Evolutionary conservation across 768 basidiomycete genomes (phyloP).

Genomic region (Podaxis pistillaris): DNA sequence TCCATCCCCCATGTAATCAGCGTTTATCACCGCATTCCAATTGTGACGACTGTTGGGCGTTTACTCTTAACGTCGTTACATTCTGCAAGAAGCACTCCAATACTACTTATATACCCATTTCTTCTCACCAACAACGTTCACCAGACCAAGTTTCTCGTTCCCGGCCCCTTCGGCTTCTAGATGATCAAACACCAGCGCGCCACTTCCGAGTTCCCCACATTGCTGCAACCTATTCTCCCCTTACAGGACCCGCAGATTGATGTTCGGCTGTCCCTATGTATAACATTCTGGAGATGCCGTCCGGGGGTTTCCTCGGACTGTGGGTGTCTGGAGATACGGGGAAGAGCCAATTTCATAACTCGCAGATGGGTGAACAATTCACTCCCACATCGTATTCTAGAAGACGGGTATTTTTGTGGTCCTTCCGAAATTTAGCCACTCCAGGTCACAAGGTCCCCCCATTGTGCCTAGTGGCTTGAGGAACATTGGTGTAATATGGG

Average conservation of each 20-base stretch:
- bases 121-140: not conserved
- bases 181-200: not conserved
- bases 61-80: not conserved
- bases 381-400: conserved; percentile 1
- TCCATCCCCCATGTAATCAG: too few relatives aligned
- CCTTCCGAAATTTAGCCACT: conserved; percentile 11
- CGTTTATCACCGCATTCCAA: too few relatives aligned
- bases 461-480: not conserved
- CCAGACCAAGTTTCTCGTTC: not conserved
- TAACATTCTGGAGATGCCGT: not conserved
- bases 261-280: not conserved
- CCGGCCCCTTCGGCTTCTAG: not conserved
- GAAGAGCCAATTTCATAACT: not conserved
- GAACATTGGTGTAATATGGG: not conserved
- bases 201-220: not conserved
- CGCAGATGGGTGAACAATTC: not conserved
- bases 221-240: not conserved
- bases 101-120: not conserved
- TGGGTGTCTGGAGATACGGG: not conserved
- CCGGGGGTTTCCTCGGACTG: not conserved
- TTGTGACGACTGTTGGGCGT: not conserved
- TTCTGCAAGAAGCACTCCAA: not conserved
- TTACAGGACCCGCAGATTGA: not conserved
- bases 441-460: conserved; percentile 6
- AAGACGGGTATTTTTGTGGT: not conserved